Evolutionary conservation across 768 basidiomycete genomes (phyloP).

Genomic region (Suillus variegatus): DNA sequence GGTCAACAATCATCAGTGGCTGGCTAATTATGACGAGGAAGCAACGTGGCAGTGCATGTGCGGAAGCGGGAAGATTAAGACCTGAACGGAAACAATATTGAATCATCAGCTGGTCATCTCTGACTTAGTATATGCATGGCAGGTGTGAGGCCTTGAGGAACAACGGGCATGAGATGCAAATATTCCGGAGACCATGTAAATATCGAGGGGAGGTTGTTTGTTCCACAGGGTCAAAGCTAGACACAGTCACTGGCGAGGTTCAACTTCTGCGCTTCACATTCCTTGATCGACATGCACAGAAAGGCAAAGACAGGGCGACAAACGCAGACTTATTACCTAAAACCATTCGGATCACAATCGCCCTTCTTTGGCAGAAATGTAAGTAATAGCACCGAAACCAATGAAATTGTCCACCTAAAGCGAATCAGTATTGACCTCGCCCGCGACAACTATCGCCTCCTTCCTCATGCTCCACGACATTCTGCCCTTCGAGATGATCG

Average conservation of each 20-base stretch:
- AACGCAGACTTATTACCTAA: background rate
- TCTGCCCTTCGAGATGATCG: constrained; percentile 8
- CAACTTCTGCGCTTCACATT: background rate
- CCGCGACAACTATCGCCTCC: no score
- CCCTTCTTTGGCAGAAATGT: background rate
- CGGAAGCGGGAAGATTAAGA: background rate
- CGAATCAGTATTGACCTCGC: background rate
- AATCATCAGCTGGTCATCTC: background rate
- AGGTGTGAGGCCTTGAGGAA: no score
- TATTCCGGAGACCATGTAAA: background rate
- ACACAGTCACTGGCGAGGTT: background rate
- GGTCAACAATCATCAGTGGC: background rate
- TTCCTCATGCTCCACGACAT: background rate
- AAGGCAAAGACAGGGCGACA: background rate
- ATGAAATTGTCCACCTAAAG: background rate
- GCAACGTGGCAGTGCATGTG: background rate
- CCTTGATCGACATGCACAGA: background rate
- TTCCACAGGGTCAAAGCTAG: background rate
- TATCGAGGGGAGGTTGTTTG: background rate
- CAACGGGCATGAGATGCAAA: no score
- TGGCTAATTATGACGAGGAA: background rate
- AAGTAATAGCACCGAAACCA: background rate
- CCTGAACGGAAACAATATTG: background rate
- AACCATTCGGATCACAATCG: background rate
- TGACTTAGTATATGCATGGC: background rate